Conservation (phyloP, 257 asterid genomes). For the Plantago major region DNA sequence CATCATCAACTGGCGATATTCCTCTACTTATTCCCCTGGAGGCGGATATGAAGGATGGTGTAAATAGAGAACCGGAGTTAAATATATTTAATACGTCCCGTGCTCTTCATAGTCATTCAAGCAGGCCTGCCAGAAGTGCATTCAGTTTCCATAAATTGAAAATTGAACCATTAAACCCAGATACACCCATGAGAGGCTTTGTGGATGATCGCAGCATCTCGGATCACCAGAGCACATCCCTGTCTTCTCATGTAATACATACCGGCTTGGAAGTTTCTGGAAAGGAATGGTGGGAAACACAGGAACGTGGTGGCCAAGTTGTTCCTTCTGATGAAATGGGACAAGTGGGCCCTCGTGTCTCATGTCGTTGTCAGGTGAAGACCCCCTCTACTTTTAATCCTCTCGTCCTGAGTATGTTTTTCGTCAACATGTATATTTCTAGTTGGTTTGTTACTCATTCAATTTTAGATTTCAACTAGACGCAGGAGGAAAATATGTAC, state of each 20-base stretch:
- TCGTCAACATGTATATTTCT: no score
- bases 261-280: constrained; percentile 39
- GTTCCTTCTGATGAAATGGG: constrained; percentile 78
- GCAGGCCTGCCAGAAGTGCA: constrained; percentile 49
- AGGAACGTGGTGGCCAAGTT: constrained; percentile 80
- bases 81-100: constrained; percentile 37
- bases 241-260: constrained; percentile 45
- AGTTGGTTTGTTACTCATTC: no score
- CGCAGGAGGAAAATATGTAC: no score
- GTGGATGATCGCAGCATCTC: constrained; percentile 58
- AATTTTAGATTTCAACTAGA: no score
- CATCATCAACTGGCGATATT: constrained; percentile 73
- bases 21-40: constrained; percentile 95
- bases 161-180: constrained; percentile 54
- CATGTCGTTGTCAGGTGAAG: constrained; percentile 90
- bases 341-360: constrained; percentile 88
- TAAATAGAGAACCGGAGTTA: constrained; percentile 40
- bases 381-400: neutral
- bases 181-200: constrained; percentile 86
- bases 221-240: constrained; percentile 34
- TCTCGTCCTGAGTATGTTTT: no score
- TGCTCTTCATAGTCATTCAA: constrained; percentile 52
- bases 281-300: constrained; percentile 90
- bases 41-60: constrained; percentile 54
- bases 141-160: constrained; percentile 70